phyloP scores from a whole-genome alignment of 768 basidiomycete genomes.

The Phaeotremella skinneri region DNA sequence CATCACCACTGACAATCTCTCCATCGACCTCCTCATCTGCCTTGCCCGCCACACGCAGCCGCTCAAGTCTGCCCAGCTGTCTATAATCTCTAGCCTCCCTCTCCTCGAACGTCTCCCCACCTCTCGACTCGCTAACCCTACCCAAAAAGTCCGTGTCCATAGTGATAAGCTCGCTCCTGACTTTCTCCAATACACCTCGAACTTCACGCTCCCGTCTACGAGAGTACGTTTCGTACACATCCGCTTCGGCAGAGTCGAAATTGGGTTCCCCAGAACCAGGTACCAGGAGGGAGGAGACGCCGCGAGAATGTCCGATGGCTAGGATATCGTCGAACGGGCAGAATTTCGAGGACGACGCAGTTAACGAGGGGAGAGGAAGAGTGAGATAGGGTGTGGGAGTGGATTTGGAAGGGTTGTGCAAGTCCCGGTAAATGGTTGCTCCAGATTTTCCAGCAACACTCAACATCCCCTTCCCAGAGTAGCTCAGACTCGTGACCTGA shows the following conservation, averaged over 20 bases:
- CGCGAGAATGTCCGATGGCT: constrained; percentile 55
- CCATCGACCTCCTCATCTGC: constrained; percentile 43
- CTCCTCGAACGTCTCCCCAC: constrained; percentile 50
- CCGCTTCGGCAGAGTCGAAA: constrained; percentile 88
- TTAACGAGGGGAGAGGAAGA: constrained; percentile 75
- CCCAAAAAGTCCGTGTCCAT: constrained; percentile 55
- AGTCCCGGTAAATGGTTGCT: constrained; percentile 73
- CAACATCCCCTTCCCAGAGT: constrained; percentile 80
- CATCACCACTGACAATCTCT: constrained; percentile 56
- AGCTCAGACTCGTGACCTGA: constrained; percentile 66
- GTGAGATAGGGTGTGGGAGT: constrained; percentile 75
- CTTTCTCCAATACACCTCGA: constrained; percentile 84
- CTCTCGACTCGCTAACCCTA: constrained; percentile 36
- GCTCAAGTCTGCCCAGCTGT: constrained; percentile 60
- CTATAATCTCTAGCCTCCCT: constrained; percentile 38
- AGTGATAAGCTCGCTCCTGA: constrained; percentile 88
- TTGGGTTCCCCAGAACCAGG: constrained; percentile 93
- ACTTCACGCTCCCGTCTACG: constrained; percentile 86
- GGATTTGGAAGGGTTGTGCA: constrained; percentile 55
- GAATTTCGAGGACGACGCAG: constrained; percentile 74
- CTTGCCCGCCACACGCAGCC: constrained; percentile 70
- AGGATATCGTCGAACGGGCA: constrained; percentile 58
- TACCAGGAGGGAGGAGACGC: constrained; percentile 80
- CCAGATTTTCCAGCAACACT: constrained; percentile 77
- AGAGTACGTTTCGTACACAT: constrained; percentile 86